A percentile compares a stretch with the other conserved stretches of the same genome.
These are phyloP conservation scores for Citrullus amarus DNA, from an alignment of 306 rosid species.

Conservation along the genomic window DNA sequence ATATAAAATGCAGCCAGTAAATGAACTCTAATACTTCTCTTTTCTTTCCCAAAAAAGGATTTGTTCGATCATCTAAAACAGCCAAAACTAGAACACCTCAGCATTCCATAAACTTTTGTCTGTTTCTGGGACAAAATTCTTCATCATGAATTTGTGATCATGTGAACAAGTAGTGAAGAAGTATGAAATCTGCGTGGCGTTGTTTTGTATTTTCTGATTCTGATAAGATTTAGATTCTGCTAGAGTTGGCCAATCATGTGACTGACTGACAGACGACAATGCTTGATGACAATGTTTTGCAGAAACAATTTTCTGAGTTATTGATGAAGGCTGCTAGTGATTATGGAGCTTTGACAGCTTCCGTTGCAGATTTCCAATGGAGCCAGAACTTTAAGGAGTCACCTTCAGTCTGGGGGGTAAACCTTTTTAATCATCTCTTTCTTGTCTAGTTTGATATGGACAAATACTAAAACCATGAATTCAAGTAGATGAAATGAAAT, in stretches of 20 bases:
- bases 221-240: neutral
- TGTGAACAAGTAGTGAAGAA: neutral
- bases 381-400: slow-evolving; percentile 95
- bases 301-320: slow-evolving; percentile 94
- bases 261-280: slow-evolving; percentile 6
- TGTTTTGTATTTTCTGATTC: slow-evolving; percentile 2
- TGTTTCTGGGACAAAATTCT: neutral
- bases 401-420: slow-evolving; percentile 97
- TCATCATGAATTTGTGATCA: neutral
- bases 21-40: neutral
- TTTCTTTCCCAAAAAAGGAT: neutral
- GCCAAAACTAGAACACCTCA: neutral
- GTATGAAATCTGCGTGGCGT: neutral
- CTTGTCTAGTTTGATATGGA: neutral
- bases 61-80: neutral
- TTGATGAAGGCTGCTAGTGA: slow-evolving; percentile 97
- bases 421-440: neutral
- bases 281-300: slow-evolving; percentile 23
- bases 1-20: neutral
- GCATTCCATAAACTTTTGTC: slow-evolving; percentile 3
- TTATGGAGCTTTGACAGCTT: slow-evolving; percentile 88
- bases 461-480: neutral
- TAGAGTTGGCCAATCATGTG: neutral
- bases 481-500: neutral
- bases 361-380: slow-evolving; percentile 96